phyloP scores from a whole-genome alignment of 208 protist species.

The Acanthamoeba triangularis region DNA sequence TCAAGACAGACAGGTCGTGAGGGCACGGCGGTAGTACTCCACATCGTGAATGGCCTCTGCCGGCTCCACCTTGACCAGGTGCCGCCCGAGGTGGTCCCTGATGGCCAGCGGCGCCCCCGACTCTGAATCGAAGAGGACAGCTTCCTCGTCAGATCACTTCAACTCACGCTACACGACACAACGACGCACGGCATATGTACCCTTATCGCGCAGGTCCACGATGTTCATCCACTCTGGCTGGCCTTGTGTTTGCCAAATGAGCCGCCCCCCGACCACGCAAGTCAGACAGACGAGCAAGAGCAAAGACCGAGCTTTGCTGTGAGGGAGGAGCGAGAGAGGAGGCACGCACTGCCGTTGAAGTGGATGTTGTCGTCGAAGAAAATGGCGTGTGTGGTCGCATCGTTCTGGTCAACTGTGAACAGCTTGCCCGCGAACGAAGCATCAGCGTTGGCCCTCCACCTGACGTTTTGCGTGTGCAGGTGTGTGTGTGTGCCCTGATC shows the following conservation, averaged over 20 bases:
- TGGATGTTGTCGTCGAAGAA: slow-evolving; percentile 72
- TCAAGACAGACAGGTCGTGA: background rate
- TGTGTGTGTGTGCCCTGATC: background rate
- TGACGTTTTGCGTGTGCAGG: too few species aligned
- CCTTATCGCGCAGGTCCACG: slow-evolving; percentile 32
- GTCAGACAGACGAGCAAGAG: too few species aligned
- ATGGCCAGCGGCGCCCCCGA: background rate
- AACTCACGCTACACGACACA: background rate
- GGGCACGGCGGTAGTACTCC: background rate
- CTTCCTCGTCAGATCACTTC: too few species aligned
- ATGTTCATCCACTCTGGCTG: slow-evolving; percentile 62
- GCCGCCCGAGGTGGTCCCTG: background rate
- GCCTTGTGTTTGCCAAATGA: background rate
- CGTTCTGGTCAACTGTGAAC: background rate
- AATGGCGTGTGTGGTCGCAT: background rate
- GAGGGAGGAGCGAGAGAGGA: too few species aligned
- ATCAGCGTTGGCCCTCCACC: slow-evolving; percentile 15
- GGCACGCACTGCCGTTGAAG: background rate
- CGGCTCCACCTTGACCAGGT: slow-evolving; percentile 51
- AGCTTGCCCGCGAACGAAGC: slow-evolving; percentile 37
- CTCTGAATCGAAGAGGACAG: background rate
- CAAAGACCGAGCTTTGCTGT: too few species aligned
- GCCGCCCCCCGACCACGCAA: too few species aligned
- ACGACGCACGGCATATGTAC: background rate
- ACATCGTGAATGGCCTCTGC: background rate